Evolutionary conservation across 805 yeast species (phyloP), one percentile per base, ranked within the genome.

Genomic region (Grigorovia yakushimaensis): DNA sequence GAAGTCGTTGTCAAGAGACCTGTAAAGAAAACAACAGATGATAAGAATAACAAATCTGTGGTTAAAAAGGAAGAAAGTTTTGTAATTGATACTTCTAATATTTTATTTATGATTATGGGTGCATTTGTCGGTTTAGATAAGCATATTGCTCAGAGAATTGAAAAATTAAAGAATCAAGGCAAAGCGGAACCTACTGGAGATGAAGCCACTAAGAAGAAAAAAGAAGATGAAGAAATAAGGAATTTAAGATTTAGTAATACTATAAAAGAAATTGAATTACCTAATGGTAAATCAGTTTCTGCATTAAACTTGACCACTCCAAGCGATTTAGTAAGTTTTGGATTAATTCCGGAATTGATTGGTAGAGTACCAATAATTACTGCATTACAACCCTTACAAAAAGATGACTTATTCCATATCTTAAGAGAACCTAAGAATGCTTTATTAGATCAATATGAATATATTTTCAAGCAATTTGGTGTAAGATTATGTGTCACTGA

Each of bases 111-210:
- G 43, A 61, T 76, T 7, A 76, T 77, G 76, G 84, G 84, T 23
- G 83, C 83, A 0, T 79, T 79, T 65, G 77, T 76, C 13, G 82
- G 82, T 3, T 60, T 79, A 37, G 82, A 78, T 51, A 66, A 68
- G 43, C 72, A 75, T 44, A 63, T 77, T 20, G 65, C 67, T 1
- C 62, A 64, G 24, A 66, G 83, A 49, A 50, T 72, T 15, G 23
- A 43, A 15, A 43, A 27, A 4, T 45, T 44, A 18, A 50, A 46
- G 18, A 44, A 52, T 15, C 44, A 41, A 13, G 49, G 49, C 5
- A 54, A 47, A 5, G 43, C 33, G 5, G 47, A 46, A 22, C 49
- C 23, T 15, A 24, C 36, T 19, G 22, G 38, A 6, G 40, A 18
- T 5, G 51, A 44, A 8, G 35, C 36, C 2, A 8, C 27, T 5